phyloP scores from a whole-genome alignment of 176 grass and related monocot genomes.

The Triticum dicoccoides region DNA sequence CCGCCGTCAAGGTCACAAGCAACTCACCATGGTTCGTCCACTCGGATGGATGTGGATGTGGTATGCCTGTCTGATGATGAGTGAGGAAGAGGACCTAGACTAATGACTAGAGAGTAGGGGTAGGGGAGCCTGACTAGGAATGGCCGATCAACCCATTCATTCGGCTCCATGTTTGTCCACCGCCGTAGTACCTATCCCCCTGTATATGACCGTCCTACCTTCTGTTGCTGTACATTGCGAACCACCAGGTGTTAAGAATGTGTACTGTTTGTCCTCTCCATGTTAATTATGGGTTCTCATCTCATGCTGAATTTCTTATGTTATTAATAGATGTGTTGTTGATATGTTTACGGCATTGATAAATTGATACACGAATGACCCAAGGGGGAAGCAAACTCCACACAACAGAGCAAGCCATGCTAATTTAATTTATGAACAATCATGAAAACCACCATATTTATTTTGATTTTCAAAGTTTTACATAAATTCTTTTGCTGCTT shows the following conservation, averaged over 20 bases:
- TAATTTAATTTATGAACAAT: too few relatives aligned
- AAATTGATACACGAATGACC: too few relatives aligned
- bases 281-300: not conserved
- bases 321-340: not conserved
- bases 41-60: constrained; percentile 7
- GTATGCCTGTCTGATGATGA: constrained; percentile 54
- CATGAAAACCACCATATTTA: too few relatives aligned
- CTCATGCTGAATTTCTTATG: not conserved
- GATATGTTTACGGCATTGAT: too few relatives aligned
- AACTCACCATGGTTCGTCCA: too few relatives aligned
- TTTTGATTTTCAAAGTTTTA: too few relatives aligned
- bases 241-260: not conserved
- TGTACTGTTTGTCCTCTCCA: not conserved
- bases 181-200: too few relatives aligned
- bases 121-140: not conserved
- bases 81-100: not conserved
- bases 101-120: not conserved
- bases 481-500: too few relatives aligned
- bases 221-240: not conserved
- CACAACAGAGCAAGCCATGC: too few relatives aligned
- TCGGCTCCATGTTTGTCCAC: not conserved
- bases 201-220: not conserved
- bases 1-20: not conserved
- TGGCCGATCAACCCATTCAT: not conserved
- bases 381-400: too few relatives aligned